These are phyloP conservation scores for Kwoniella shivajii DNA, from an alignment of 1,284 basidiomycete species.

Conservation along the genomic window DNA sequence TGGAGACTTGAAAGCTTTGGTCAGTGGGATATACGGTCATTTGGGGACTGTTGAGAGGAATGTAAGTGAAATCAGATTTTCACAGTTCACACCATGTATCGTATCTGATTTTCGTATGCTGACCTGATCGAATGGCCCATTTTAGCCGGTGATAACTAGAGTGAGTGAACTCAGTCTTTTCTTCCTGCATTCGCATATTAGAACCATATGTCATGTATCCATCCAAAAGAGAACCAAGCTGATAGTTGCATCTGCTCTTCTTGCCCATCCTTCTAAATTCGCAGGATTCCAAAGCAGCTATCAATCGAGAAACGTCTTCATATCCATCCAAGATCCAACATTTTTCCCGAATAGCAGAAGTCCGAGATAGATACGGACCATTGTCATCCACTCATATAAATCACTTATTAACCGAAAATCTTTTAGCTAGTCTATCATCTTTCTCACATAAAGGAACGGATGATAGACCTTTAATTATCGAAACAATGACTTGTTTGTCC, in stretches of 20 bases:
- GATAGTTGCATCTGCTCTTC: not conserved
- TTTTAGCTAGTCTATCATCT: slow-evolving; percentile 20
- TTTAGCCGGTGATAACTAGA: slow-evolving; percentile 40
- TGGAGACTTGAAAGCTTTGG: slow-evolving; percentile 37
- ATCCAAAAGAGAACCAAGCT: not conserved
- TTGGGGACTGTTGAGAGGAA: slow-evolving; percentile 44
- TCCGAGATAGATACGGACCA: slow-evolving; percentile 31
- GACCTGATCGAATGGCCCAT: not conserved
- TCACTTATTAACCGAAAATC: slow-evolving; percentile 36
- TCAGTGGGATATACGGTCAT: slow-evolving; percentile 41
- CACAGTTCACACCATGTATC: not conserved
- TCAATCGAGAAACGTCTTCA: slow-evolving; percentile 34
- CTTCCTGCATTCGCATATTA: not conserved
- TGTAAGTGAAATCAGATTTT: slow-evolving; percentile 22
- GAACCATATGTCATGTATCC: not conserved
- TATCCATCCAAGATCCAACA: slow-evolving; percentile 29
- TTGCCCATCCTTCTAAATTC: too few relatives aligned
- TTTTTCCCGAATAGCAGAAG: slow-evolving; percentile 34
- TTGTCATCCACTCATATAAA: slow-evolving; percentile 26
- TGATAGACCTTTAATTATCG: slow-evolving; percentile 32
- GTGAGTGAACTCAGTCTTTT: too few relatives aligned
- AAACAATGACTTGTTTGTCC: slow-evolving; percentile 34
- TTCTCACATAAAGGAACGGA: slow-evolving; percentile 22
- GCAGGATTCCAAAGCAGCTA: slow-evolving; percentile 43
- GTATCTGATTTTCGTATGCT: not conserved